Conservation (phyloP, 805 yeast species). For the Myxozyma geophila region DNA sequence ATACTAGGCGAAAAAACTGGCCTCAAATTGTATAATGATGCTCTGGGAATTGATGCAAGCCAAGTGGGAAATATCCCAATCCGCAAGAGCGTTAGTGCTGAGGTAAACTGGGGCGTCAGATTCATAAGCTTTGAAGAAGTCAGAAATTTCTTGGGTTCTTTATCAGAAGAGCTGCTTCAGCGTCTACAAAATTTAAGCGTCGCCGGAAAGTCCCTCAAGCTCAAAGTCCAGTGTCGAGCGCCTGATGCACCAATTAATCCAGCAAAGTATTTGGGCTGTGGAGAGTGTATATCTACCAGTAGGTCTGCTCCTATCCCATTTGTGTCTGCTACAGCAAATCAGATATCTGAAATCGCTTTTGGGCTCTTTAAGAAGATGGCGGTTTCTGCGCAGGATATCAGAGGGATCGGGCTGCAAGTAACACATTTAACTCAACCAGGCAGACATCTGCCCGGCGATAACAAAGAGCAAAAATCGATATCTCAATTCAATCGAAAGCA, state of each 20-base stretch:
- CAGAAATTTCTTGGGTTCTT: conserved; percentile 61
- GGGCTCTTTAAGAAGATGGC: conserved; percentile 59
- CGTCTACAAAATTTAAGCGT: conserved; percentile 56
- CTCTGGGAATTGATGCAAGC: conserved; percentile 71
- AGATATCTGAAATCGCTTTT: conserved; percentile 63
- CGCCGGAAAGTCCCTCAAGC: conserved; percentile 61
- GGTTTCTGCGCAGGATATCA: conserved; percentile 66
- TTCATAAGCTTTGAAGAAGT: conserved; percentile 65
- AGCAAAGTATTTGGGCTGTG: conserved; percentile 83
- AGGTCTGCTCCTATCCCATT: conserved; percentile 64
- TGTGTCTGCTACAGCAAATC: conserved; percentile 62
- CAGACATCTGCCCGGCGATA: no score
- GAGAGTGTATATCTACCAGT: conserved; percentile 68
- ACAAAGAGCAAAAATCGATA: conserved; percentile 1
- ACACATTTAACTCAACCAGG: conserved; percentile 50
- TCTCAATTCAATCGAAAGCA: neutral
- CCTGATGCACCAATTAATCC: conserved; percentile 73
- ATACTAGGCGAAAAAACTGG: conserved; percentile 76
- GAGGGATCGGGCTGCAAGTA: conserved; percentile 80
- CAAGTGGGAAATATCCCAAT: conserved; percentile 57
- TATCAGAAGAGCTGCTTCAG: conserved; percentile 62
- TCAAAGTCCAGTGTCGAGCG: conserved; percentile 69
- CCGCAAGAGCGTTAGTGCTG: conserved; percentile 81
- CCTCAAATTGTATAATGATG: conserved; percentile 58
- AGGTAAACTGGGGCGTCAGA: conserved; percentile 89